These are phyloP conservation scores for Vanrija humicola DNA, from an alignment of 1,284 basidiomycete genomes.

Conservation along the genomic window DNA sequence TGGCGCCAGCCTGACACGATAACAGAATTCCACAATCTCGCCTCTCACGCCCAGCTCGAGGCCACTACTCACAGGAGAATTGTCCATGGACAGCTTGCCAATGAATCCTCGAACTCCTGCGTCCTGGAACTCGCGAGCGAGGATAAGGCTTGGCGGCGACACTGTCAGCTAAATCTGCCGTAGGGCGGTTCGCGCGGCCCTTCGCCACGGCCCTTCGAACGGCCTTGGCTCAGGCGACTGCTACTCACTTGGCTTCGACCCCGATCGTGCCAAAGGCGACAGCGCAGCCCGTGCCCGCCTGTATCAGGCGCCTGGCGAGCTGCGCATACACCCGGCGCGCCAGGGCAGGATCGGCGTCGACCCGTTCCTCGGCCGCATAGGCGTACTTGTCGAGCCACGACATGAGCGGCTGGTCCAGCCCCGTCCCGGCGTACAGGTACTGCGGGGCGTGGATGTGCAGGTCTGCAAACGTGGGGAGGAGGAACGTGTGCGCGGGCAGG, in stretches of 20 bases:
- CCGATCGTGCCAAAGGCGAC: slow-evolving; percentile 76
- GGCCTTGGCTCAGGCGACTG: background rate
- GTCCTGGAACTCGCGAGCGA: slow-evolving; percentile 65
- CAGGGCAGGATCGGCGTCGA: slow-evolving; percentile 61
- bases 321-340: slow-evolving; percentile 63
- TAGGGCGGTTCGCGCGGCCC: no score
- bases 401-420: slow-evolving; percentile 75
- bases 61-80: slow-evolving; percentile 49
- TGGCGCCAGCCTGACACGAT: no score
- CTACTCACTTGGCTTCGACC: slow-evolving; percentile 66
- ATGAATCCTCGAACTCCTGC: slow-evolving; percentile 72
- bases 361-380: slow-evolving; percentile 68
- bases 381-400: slow-evolving; percentile 74
- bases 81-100: slow-evolving; percentile 82
- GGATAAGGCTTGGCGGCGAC: slow-evolving; percentile 57
- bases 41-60: background rate
- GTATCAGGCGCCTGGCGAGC: slow-evolving; percentile 61
- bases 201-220: background rate
- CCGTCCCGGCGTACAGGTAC: slow-evolving; percentile 77
- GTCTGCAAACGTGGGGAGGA: slow-evolving; percentile 73
- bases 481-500: slow-evolving; percentile 55
- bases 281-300: slow-evolving; percentile 70
- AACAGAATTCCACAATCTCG: no score
- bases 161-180: background rate
- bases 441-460: slow-evolving; percentile 81